Evolutionary conservation across 2,329 filamentous ascomycete genomes (phyloP).

Genomic region (Lachnellula subtilissima): DNA sequence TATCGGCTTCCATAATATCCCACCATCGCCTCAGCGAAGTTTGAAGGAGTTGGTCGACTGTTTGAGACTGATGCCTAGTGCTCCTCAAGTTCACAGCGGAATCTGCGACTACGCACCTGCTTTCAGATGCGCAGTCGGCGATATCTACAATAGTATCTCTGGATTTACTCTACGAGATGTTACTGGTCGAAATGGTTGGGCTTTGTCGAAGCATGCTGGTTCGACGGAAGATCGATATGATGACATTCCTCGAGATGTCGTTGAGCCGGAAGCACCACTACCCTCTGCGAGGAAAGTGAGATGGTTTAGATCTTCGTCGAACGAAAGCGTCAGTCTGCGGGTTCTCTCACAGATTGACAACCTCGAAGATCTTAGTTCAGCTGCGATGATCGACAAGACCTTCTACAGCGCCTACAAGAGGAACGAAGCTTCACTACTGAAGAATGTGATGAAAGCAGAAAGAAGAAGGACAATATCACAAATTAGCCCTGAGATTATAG

Average conservation of each 20-base stretch:
- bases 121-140: constrained; percentile 43
- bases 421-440: constrained; percentile 37
- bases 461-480: constrained; percentile 11
- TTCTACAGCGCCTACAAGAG: constrained; percentile 44
- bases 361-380: constrained; percentile 39
- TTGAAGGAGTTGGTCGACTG: constrained; percentile 42
- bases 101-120: constrained; percentile 47
- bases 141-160: constrained; percentile 47
- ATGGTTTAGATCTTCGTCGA: constrained; percentile 9
- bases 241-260: constrained; percentile 6
- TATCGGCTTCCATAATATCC: constrained; percentile 16
- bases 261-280: constrained; percentile 15
- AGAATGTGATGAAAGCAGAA: constrained; percentile 25
- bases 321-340: constrained; percentile 33
- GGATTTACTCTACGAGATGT: constrained; percentile 47
- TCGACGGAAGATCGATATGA: constrained; percentile 13
- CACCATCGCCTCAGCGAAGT: constrained; percentile 34
- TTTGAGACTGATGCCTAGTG: constrained; percentile 41
- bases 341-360: constrained; percentile 39
- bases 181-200: constrained; percentile 46
- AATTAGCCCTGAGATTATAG: constrained; percentile 2
- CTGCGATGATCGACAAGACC: constrained; percentile 38
- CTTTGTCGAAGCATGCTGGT: constrained; percentile 37
- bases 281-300: constrained; percentile 4
- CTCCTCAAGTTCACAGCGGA: constrained; percentile 38